These are phyloP conservation scores for Linnemannia zychae DNA, from an alignment of 192 early-diverging fungal species.

Conservation along the genomic window DNA sequence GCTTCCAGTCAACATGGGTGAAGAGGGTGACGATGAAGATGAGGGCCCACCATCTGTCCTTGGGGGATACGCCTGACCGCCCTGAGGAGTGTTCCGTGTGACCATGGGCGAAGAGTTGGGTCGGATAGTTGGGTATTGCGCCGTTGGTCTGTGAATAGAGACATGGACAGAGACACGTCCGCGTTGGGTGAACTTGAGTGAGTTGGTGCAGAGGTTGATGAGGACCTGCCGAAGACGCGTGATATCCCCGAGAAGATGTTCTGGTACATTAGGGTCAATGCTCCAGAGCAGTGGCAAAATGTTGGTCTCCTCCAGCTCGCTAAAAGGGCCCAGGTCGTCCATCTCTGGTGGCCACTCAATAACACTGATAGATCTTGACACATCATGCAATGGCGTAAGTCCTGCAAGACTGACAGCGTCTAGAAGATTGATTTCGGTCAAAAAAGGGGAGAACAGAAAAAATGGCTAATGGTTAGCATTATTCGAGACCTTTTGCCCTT, in stretches of 20 bases:
- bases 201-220: conserved; percentile 68
- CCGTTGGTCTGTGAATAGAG: conserved; percentile 31
- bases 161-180: conserved; percentile 49
- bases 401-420: conserved; percentile 53
- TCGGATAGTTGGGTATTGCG: conserved; percentile 34
- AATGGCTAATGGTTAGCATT: neutral
- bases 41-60: neutral
- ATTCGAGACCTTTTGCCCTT: neutral
- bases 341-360: conserved; percentile 56
- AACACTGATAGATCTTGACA: conserved; percentile 47
- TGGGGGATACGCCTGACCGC: neutral
- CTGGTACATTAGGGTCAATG: conserved; percentile 64
- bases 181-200: conserved; percentile 61
- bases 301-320: conserved; percentile 43
- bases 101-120: conserved; percentile 28
- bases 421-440: neutral
- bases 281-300: conserved; percentile 65
- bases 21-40: conserved; percentile 24
- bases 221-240: conserved; percentile 66
- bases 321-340: conserved; percentile 45
- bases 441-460: neutral
- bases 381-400: conserved; percentile 50
- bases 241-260: conserved; percentile 66
- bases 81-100: conserved; percentile 15
- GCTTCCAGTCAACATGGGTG: conserved; percentile 39